A percentile compares a stretch with the other conserved stretches of the same genome.
phyloP scores from a whole-genome alignment of 1,139 yeast species.

The Geotrichum phurueaensis region DNA sequence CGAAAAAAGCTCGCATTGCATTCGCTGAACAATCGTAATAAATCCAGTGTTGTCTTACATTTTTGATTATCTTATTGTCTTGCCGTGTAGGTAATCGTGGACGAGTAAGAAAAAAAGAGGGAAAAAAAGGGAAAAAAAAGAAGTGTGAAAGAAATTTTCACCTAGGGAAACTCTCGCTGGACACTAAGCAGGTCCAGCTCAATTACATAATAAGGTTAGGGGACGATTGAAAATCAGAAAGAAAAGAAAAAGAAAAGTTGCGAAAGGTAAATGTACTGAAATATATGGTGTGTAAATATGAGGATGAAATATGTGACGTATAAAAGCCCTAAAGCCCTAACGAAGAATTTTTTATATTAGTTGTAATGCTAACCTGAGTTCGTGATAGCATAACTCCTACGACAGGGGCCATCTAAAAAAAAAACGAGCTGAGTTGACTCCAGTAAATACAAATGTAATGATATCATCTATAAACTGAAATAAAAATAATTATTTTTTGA shows the following conservation, averaged over 20 bases:
- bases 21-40: not conserved
- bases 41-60: conserved; percentile 3
- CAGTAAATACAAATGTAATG: no score
- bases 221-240: not conserved
- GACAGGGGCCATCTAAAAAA: not conserved
- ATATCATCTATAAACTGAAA: no score
- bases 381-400: not conserved
- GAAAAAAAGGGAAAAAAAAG: conserved; percentile 2
- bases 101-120: conserved; percentile 2
- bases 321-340: conserved; percentile 16
- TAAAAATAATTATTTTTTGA: no score
- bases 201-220: not conserved
- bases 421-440: not conserved
- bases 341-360: not conserved
- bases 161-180: conserved; percentile 2
- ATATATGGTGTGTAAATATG: not conserved
- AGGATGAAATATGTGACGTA: not conserved
- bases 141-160: conserved; percentile 9
- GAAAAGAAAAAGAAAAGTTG: not conserved
- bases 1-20: not conserved
- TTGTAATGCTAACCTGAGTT: not conserved
- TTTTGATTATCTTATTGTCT: conserved; percentile 7
- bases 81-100: conserved; percentile 10
- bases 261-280: not conserved
- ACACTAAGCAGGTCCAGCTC: not conserved